Base-by-base conservation (phyloP, 306 rosid species). In the Alnus rubra region DNA sequence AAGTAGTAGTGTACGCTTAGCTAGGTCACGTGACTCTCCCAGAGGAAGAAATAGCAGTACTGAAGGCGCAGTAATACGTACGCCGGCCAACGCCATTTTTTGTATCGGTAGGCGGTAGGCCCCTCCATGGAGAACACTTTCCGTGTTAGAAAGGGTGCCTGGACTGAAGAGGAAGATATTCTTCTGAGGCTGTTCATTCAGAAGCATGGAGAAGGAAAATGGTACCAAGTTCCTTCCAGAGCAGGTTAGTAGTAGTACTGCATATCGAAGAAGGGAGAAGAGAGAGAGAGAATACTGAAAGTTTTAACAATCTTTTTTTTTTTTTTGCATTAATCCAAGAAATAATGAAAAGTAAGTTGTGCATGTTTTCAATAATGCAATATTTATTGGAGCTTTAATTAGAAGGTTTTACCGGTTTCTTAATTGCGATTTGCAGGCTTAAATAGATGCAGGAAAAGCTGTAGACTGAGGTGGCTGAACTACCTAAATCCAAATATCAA, bases 381-480 rank as follows among this genome's bases (percentile, higher is more conserved):
- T 8, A 13, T 9, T 23, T 23, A 10, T n/a, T 9, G 64, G 35
- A 58, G 31, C 59, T 53, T 53, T 1, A 56, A 3, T 16, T 15
- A 16, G 58, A 15, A 1, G 23, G 8, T 14, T 54, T 58, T 7
- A 4, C 5, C 2, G 2, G 42, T 59, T 75, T 75, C 5, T 44
- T 23, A 23, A 23, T 23, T 23, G 78, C 28, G 3, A 1, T 71
- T 5, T 49, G 33, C 77, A 89, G 88, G 89, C 0, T 74, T 87
- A 79, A 83, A 85, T 31, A 83, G 93, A 49, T 85, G 93, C 65
- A 53, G 93, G 56, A 89, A 83, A 60, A 87, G 93, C 77, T 85
- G 93, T 31, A 83, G 89, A 81, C n/a, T 78, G 70, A 70, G 92
- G 51, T 89, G 92, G 90, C 18, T 89, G 73, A 87, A 85, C 82